phyloP scores from a whole-genome alignment of 1,284 basidiomycete genomes.

The Jaminaea rosea region DNA sequence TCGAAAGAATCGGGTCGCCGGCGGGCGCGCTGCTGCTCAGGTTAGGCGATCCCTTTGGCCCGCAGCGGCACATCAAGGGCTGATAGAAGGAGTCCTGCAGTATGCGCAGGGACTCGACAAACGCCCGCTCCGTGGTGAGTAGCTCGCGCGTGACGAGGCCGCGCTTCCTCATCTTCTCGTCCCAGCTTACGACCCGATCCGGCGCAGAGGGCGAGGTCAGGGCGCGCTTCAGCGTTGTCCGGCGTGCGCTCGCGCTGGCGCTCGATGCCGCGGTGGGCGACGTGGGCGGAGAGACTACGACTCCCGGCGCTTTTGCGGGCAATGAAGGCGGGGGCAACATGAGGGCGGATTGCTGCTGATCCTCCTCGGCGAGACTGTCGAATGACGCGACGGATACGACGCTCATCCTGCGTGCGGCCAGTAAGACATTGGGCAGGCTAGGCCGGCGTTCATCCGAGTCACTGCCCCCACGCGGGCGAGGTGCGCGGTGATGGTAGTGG shows the following conservation, averaged over 20 bases:
- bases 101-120: conserved; percentile 30
- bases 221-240: conserved; percentile 13
- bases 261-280: background rate
- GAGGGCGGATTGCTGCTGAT: conserved; percentile 1
- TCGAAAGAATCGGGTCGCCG: conserved; percentile 57
- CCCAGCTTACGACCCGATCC: background rate
- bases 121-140: conserved; percentile 38
- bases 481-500: background rate
- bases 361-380: conserved; percentile 37
- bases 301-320: conserved; percentile 5
- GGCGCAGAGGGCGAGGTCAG: conserved; percentile 9
- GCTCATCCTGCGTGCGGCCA: conserved; percentile 23
- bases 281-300: background rate
- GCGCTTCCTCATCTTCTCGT: conserved; percentile 7
- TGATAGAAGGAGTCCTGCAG: conserved; percentile 39
- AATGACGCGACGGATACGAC: conserved; percentile 33
- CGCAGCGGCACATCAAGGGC: conserved; percentile 23
- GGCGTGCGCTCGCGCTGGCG: background rate
- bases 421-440: conserved; percentile 26
- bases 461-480: conserved; percentile 10
- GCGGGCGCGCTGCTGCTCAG: conserved; percentile 58
- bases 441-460: conserved; percentile 14
- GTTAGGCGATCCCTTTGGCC: conserved; percentile 53
- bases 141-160: conserved; percentile 21
- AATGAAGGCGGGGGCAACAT: conserved; percentile 5